These are phyloP conservation scores for Boletellus dicymbophilus DNA, from an alignment of 1,284 basidiomycete genomes.

Conservation along the genomic window DNA sequence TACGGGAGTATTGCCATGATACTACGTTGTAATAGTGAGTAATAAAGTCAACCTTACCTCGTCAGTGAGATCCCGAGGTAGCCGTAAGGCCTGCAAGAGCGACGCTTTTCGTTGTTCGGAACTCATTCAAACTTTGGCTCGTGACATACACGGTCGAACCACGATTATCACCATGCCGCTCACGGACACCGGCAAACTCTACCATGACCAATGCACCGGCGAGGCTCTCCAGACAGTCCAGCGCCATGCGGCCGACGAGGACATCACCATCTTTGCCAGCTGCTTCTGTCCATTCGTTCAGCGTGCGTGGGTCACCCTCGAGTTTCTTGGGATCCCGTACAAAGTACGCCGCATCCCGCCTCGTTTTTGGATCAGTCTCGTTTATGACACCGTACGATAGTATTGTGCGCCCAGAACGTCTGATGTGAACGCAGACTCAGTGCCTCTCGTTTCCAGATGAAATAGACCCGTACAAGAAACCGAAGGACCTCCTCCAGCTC, in stretches of 20 bases:
- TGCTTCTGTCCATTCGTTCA: conserved; percentile 52
- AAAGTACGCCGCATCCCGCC: conserved; percentile 19
- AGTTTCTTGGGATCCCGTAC: conserved; percentile 40
- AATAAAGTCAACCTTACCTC: conserved; percentile 17
- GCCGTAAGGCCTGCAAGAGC: conserved; percentile 18
- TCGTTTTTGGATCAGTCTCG: neutral
- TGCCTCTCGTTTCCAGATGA: conserved; percentile 50
- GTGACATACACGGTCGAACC: too few species aligned
- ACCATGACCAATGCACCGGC: conserved; percentile 39
- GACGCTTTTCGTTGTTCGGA: conserved; percentile 7
- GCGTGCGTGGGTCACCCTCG: conserved; percentile 43
- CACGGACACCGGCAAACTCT: conserved; percentile 29
- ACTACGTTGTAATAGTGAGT: neutral
- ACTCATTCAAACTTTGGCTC: too few species aligned
- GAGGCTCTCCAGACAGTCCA: conserved; percentile 39
- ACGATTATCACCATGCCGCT: conserved; percentile 3
- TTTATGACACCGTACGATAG: conserved; percentile 13
- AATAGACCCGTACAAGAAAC: conserved; percentile 83
- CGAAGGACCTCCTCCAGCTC: conserved; percentile 72
- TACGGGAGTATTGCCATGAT: too few species aligned
- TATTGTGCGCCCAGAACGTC: conserved; percentile 35
- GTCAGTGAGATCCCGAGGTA: conserved; percentile 24
- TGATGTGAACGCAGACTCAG: neutral
- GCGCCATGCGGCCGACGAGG: conserved; percentile 22
- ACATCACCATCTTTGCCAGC: conserved; percentile 39